phyloP scores from a whole-genome alignment of 306 rosid genomes.

The Lithocarpus polystachyus region DNA sequence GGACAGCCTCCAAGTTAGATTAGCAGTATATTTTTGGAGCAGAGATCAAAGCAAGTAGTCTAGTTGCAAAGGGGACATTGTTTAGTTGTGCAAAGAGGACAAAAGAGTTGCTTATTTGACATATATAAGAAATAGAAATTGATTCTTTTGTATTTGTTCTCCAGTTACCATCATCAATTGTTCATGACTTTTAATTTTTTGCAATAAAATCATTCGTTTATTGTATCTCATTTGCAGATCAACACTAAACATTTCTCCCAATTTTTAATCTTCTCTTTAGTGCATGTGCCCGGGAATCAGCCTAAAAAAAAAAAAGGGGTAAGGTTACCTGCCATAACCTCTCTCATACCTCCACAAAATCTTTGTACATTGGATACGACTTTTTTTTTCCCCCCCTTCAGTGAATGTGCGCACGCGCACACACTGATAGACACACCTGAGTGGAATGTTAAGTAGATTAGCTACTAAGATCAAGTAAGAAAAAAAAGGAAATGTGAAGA shows the following conservation, averaged over 20 bases:
- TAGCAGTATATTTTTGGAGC: constrained; percentile 17
- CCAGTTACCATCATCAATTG: constrained; percentile 36
- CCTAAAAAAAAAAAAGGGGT: too few species aligned
- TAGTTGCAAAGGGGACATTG: constrained; percentile 16
- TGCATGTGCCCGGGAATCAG: too few species aligned
- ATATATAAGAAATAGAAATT: constrained; percentile 1
- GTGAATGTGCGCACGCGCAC: neutral
- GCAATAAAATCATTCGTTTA: constrained; percentile 53
- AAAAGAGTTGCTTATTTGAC: neutral
- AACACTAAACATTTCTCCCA: neutral
- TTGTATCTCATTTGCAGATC: constrained; percentile 25
- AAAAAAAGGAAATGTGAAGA: too few species aligned
- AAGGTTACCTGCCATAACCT: too few species aligned
- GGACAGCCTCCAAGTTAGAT: neutral
- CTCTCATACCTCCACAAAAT: too few species aligned
- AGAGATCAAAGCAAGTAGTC: constrained; percentile 14
- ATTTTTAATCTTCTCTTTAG: neutral
- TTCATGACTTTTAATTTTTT: constrained; percentile 29
- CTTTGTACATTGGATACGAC: too few species aligned
- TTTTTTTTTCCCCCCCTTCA: too few species aligned
- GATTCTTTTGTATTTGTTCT: constrained; percentile 58
- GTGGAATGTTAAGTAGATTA: neutral
- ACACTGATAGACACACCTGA: too few species aligned
- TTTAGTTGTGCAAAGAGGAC: constrained; percentile 15
- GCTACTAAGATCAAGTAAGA: neutral